Conservation (phyloP, 1,139 yeast species). For the Candida sp. region DNA sequence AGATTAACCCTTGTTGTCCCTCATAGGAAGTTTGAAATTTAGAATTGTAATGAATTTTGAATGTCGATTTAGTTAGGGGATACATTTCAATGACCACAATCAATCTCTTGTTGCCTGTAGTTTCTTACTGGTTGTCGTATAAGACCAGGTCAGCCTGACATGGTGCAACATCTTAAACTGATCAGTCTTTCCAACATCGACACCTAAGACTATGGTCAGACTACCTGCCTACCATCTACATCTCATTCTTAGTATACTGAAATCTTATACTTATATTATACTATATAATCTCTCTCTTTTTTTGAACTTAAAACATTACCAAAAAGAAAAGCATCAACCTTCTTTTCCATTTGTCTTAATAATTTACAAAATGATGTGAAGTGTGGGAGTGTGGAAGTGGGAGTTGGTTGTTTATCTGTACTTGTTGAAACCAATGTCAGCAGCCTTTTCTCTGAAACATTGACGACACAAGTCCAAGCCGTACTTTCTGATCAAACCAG, state of each 20-base stretch:
- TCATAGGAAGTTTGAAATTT: constrained; percentile 62
- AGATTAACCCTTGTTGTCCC: constrained; percentile 48
- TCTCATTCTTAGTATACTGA: background rate
- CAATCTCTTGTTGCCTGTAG: no score
- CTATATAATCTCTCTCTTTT: background rate
- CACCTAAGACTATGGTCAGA: no score
- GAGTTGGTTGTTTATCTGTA: constrained; percentile 69
- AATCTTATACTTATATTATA: background rate
- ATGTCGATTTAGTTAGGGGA: constrained; percentile 61
- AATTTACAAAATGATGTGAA: background rate
- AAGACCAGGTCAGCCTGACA: no score
- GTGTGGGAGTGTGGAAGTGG: background rate
- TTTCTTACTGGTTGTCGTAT: no score
- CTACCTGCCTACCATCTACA: background rate
- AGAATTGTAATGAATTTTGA: constrained; percentile 58
- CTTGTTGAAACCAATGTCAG: constrained; percentile 99
- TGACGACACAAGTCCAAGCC: constrained; percentile 99
- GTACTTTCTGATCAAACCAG: constrained; percentile 99
- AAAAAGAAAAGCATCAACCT: background rate
- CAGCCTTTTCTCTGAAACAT: constrained; percentile 99
- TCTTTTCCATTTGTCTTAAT: background rate
- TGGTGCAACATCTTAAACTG: no score
- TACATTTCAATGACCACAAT: constrained; percentile 27
- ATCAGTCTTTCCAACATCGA: no score
- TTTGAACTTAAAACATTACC: background rate